Conservation (phyloP, 108 stramenopile genomes). For the Discostella stelligeroides region DNA sequence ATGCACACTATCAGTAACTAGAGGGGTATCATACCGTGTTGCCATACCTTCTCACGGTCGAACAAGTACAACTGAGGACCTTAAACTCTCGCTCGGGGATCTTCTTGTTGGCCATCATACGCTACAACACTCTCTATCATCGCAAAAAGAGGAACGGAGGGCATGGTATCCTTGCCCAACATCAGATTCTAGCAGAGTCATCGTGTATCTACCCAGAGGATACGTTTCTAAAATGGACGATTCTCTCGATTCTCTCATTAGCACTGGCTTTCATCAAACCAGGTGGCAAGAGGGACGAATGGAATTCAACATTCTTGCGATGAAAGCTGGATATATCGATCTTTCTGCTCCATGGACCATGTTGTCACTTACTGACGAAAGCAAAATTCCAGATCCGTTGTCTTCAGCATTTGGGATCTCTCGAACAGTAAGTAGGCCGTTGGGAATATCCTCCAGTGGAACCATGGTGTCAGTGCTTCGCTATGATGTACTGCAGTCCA, state of each 20-base stretch:
- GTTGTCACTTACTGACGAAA: constrained; percentile 4
- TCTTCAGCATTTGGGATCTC: constrained; percentile 39
- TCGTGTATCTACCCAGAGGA: constrained; percentile 25
- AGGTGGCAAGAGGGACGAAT: not conserved
- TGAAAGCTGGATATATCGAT: constrained; percentile 40
- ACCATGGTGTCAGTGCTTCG: constrained; percentile 43
- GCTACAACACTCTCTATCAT: constrained; percentile 11
- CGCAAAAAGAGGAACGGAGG: constrained; percentile 29
- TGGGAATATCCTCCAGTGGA: constrained; percentile 32
- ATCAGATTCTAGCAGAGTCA: constrained; percentile 46
- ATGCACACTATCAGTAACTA: constrained; percentile 27
- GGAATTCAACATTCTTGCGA: constrained; percentile 25
- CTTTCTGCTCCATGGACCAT: constrained; percentile 27
- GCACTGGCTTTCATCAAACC: not conserved
- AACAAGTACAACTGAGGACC: not conserved
- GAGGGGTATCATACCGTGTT: constrained; percentile 37
- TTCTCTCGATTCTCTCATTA: not conserved
- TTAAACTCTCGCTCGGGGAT: constrained; percentile 41
- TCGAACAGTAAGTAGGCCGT: constrained; percentile 37
- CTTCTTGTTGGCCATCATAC: constrained; percentile 38
- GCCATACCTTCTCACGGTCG: constrained; percentile 17
- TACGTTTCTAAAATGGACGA: constrained; percentile 6
- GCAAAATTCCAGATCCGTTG: not conserved
- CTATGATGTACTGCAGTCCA: constrained; percentile 2
- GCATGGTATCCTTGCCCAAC: constrained; percentile 50